phyloP scores from a whole-genome alignment of 106 monocot species.

The Dendrobium chrysotoxum region DNA sequence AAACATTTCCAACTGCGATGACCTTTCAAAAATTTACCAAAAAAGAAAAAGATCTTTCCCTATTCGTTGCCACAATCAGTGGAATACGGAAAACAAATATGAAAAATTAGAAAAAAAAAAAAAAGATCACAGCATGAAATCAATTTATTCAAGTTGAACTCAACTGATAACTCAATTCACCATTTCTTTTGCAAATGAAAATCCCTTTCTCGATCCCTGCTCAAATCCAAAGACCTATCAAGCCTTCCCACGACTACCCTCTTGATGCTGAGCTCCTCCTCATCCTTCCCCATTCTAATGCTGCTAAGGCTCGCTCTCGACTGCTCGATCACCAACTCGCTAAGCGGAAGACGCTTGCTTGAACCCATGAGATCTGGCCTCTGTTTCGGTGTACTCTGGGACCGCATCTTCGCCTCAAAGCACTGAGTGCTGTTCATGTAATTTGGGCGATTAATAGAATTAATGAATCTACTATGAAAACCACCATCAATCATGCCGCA shows the following conservation, averaged over 20 bases:
- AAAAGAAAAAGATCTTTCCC: too few relatives aligned
- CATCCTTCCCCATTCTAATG: slow-evolving; percentile 18
- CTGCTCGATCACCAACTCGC: slow-evolving; percentile 17
- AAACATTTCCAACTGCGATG: too few relatives aligned
- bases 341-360: slow-evolving; percentile 11
- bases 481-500: neutral
- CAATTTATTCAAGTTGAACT: neutral
- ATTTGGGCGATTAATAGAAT: slow-evolving; percentile 13
- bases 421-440: slow-evolving; percentile 57
- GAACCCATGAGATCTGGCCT: slow-evolving; percentile 32
- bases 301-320: slow-evolving; percentile 41
- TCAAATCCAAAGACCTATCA: slow-evolving; percentile 11
- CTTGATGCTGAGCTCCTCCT: slow-evolving; percentile 32
- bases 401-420: slow-evolving; percentile 41
- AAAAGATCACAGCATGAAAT: neutral
- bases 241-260: slow-evolving; percentile 22
- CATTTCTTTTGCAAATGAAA: neutral
- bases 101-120: neutral
- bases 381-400: slow-evolving; percentile 57
- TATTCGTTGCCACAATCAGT: neutral
- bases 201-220: neutral
- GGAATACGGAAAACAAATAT: neutral
- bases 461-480: slow-evolving; percentile 7
- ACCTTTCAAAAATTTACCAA: too few relatives aligned
- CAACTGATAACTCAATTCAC: neutral